Conservation (phyloP, 2,329 filamentous ascomycete species). For the Sphaerulina populicola region DNA sequence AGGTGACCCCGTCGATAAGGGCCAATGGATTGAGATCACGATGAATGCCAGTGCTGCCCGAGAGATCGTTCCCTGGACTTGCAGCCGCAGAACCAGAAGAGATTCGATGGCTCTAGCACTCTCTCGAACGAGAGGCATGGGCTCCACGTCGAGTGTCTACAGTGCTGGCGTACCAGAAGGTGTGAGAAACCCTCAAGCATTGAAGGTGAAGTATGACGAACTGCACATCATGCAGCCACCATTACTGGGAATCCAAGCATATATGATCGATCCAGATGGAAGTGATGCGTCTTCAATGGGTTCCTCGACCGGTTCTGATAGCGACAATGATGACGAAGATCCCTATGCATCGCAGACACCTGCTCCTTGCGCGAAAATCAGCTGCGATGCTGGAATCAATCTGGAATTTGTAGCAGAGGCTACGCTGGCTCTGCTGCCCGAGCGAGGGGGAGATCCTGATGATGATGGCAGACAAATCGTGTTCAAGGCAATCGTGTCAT, state of each 20-base stretch:
- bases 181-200: constrained; percentile 1
- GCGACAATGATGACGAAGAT: not conserved
- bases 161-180: constrained; percentile 3
- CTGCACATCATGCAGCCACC: constrained; percentile 25
- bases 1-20: constrained; percentile 20
- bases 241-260: constrained; percentile 22
- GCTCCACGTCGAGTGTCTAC: not conserved
- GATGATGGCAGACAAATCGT: constrained; percentile 7
- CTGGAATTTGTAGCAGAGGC: constrained; percentile 27
- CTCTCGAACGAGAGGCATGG: too few relatives aligned
- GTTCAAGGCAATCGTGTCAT: constrained; percentile 29
- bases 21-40: constrained; percentile 23
- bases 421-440: constrained; percentile 16
- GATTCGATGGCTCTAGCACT: too few relatives aligned
- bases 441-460: not conserved
- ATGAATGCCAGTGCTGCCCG: constrained; percentile 21
- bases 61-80: constrained; percentile 8
- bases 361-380: constrained; percentile 20
- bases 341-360: not conserved
- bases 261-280: constrained; percentile 3
- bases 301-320: not conserved
- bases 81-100: too few relatives aligned
- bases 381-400: constrained; percentile 26
- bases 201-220: constrained; percentile 12
- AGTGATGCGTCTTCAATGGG: not conserved